phyloP scores from a whole-genome alignment of 2,329 filamentous ascomycete genomes.

The Thielaviopsis musarum region DNA sequence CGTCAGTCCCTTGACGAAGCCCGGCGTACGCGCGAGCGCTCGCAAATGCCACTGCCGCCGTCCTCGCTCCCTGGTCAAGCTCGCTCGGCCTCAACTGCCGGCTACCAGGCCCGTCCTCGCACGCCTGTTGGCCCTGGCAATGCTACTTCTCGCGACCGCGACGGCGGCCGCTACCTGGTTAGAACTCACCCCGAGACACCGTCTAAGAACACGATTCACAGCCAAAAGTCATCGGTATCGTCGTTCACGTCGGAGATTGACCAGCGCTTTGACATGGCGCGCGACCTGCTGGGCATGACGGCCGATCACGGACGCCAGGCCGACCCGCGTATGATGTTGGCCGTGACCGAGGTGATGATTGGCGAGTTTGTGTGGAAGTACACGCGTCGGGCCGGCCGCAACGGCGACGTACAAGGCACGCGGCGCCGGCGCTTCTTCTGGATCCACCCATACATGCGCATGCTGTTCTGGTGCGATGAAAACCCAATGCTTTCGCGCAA shows the following conservation, averaged over 20 bases:
- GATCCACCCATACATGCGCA: conserved; percentile 95
- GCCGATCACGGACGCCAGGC: conserved; percentile 35
- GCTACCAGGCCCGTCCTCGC: conserved; percentile 34
- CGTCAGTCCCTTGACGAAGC: conserved; percentile 28
- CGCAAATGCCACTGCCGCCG: not conserved
- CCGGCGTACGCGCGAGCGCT: conserved; percentile 3
- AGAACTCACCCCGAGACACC: conserved; percentile 7
- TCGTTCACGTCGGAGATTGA: conserved; percentile 94
- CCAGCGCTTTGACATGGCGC: conserved; percentile 63
- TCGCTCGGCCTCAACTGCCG: conserved; percentile 36
- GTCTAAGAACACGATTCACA: conserved; percentile 18
- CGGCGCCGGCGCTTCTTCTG: conserved; percentile 94
- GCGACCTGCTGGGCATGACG: conserved; percentile 36
- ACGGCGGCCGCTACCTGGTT: not conserved
- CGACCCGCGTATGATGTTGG: conserved; percentile 96
- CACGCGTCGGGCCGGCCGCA: conserved; percentile 77
- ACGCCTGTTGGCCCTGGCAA: conserved; percentile 41
- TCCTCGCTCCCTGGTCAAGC: conserved; percentile 25
- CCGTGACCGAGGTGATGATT: conserved; percentile 99
- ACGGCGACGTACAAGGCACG: conserved; percentile 67
- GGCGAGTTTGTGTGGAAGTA: conserved; percentile 99
- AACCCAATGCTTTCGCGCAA: conserved; percentile 71
- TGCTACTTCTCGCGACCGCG: conserved; percentile 21
- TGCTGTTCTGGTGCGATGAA: conserved; percentile 87
- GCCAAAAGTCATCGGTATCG: conserved; percentile 70